Evolutionary conservation across 2,329 filamentous ascomycete genomes (phyloP), one percentile per base, ranked within the genome.

Genomic region (Trichocomaceae sp.): DNA sequence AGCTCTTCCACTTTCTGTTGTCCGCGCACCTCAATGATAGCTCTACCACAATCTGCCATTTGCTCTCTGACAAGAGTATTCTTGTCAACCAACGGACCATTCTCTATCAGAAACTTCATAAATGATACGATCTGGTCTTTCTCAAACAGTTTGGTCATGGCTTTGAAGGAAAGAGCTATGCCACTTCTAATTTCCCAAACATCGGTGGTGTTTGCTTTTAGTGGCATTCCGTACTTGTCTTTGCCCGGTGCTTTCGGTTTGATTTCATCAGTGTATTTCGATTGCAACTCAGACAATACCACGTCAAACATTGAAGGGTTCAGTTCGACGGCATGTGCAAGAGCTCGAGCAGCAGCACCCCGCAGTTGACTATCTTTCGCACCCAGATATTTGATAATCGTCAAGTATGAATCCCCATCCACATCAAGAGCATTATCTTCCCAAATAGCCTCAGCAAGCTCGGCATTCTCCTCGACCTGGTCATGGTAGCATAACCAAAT

Each of bases 401-500:
- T 81, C 55, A 78, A 69, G 7, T 88, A 83, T 8, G 88, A 81
- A 6, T 86, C 78, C 19, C 82, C 75, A 1, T 82, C 80, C 12
- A 92, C 74, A 57, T 86, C 75, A 58, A 97, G 86, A 7, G 83
- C 86, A 66, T 92, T 95, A 65, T 96, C 93, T 65, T 95, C 90
- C 93, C 93, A 99, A 35, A 99, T 96, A 12, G 92, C 88, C 50
- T 79, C 81, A 6, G 88, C 92, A 52, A 95, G 77, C 46, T 90
- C 88, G 8, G 80, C 81, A 63, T 97, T 97, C 68, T 97, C 91
- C 44, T 87, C 83, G 19, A 90, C 83, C 62, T 95, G 89, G 61
- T 99, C 93, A 64, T 99, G 91, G 64, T 85, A 92, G 44, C 88
- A 88, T 42, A 99, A 79, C 90, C 90, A 99, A 20, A 99, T 87